phyloP scores from a whole-genome alignment of 2,329 filamentous ascomycete genomes.

The Neopestalotiopsis rosae region DNA sequence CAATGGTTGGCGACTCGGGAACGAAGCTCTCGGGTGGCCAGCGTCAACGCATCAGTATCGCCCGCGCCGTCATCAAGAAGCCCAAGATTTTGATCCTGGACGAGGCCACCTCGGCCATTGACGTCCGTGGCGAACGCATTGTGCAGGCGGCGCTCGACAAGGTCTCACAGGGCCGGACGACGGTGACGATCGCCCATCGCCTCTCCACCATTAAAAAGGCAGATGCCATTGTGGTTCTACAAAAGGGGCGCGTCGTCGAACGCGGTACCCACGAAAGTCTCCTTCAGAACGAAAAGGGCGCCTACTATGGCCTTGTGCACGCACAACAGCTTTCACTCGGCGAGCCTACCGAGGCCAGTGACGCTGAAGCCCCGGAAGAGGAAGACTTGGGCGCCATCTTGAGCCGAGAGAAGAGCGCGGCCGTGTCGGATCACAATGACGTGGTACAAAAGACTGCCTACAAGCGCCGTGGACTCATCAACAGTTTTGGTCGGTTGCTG shows the following conservation, averaged over 20 bases:
- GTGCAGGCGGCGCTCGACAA: conserved; percentile 70
- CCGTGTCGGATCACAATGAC: conserved; percentile 38
- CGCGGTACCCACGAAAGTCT: conserved; percentile 78
- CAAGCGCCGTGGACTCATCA: conserved; percentile 48
- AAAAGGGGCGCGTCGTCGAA: conserved; percentile 74
- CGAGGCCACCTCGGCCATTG: conserved; percentile 74
- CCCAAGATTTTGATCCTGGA: conserved; percentile 77
- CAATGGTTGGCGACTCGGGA: conserved; percentile 77
- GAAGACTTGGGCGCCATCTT: conserved; percentile 47
- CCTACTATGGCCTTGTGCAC: conserved; percentile 72
- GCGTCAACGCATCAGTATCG: conserved; percentile 81
- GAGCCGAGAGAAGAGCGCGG: conserved; percentile 51
- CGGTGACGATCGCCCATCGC: conserved; percentile 76
- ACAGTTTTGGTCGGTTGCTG: conserved; percentile 61
- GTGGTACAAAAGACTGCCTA: conserved; percentile 33
- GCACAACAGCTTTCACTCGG: conserved; percentile 65
- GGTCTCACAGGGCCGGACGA: conserved; percentile 68
- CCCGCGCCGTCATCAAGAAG: conserved; percentile 73
- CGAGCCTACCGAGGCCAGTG: conserved; percentile 45
- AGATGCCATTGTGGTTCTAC: conserved; percentile 78
- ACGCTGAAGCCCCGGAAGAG: conserved; percentile 40
- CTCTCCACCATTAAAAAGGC: conserved; percentile 79
- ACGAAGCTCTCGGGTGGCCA: conserved; percentile 85
- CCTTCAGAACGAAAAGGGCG: conserved; percentile 61
- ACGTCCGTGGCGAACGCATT: conserved; percentile 59